Percentiles rank a stretch among this genome's conserved stretches.
Conservation (phyloP, 306 rosid species). For the Ormosia emarginata region DNA sequence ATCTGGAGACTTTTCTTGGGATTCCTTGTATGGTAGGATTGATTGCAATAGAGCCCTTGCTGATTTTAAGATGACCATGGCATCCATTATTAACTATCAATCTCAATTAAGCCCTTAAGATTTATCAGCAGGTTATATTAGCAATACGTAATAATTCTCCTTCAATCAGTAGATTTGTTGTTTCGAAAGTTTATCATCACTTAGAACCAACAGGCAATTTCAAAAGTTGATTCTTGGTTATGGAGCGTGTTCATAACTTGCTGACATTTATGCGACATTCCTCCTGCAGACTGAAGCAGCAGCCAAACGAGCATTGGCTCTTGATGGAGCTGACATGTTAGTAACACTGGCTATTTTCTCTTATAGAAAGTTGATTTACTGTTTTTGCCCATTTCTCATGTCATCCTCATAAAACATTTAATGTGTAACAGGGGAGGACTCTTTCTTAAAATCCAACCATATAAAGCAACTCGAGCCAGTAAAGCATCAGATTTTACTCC, state of each 20-base stretch:
- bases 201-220: neutral
- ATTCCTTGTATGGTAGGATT: neutral
- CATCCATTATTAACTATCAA: neutral
- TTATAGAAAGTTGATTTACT: neutral
- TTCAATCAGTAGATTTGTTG: neutral
- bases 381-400: neutral
- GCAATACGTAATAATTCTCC: neutral
- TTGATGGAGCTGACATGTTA: slow-evolving; percentile 95
- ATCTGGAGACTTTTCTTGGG: neutral
- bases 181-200: neutral
- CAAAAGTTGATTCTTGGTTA: neutral
- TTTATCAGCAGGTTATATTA: neutral
- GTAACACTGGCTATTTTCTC: slow-evolving; percentile 28
- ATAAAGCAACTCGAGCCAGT: slow-evolving; percentile 46
- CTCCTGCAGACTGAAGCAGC: slow-evolving; percentile 86
- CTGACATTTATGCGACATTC: slow-evolving; percentile 16
- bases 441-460: slow-evolving; percentile 75
- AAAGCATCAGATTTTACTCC: slow-evolving; percentile 71
- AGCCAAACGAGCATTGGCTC: slow-evolving; percentile 84
- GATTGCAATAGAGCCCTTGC: neutral
- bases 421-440: slow-evolving; percentile 80
- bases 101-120: neutral
- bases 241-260: neutral
- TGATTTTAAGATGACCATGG: neutral
- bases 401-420: slow-evolving; percentile 17